Evolutionary conservation across 1,284 basidiomycete genomes (phyloP).

Genomic region (Ceratobasidium sp.): DNA sequence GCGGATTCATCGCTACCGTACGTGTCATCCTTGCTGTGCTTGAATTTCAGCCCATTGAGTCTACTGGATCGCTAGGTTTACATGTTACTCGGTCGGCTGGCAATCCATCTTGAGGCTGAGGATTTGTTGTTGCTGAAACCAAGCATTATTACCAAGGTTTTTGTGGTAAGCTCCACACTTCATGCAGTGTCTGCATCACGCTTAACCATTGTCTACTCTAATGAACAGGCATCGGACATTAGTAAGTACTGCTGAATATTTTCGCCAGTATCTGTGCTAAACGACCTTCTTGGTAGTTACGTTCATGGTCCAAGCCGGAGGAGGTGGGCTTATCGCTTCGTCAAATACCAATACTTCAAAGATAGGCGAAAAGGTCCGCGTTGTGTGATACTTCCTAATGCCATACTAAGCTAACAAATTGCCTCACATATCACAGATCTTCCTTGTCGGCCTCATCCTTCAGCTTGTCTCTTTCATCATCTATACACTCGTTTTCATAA

Average conservation of each 20-base stretch:
- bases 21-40: background rate
- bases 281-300: too few relatives aligned
- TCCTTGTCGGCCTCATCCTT: slow-evolving; percentile 6
- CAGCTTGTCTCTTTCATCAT: slow-evolving; percentile 14
- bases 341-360: background rate
- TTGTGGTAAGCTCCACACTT: too few relatives aligned
- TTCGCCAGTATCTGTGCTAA: too few relatives aligned
- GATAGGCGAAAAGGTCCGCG: background rate
- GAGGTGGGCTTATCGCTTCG: background rate
- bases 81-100: slow-evolving; percentile 12
- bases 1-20: slow-evolving; percentile 29
- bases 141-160: background rate
- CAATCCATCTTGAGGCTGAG: slow-evolving; percentile 14
- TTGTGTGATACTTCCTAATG: too few relatives aligned
- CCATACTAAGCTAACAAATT: too few relatives aligned
- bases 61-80: background rate
- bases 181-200: too few relatives aligned
- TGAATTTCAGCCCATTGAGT: too few relatives aligned
- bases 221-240: background rate
- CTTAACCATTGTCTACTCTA: too few relatives aligned
- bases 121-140: slow-evolving; percentile 11
- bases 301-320: slow-evolving; percentile 5
- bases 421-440: too few relatives aligned
- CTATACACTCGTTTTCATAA: background rate
- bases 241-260: too few relatives aligned